phyloP scores from a whole-genome alignment of 345 rosid species.

The Dipteronia dyeriana region DNA sequence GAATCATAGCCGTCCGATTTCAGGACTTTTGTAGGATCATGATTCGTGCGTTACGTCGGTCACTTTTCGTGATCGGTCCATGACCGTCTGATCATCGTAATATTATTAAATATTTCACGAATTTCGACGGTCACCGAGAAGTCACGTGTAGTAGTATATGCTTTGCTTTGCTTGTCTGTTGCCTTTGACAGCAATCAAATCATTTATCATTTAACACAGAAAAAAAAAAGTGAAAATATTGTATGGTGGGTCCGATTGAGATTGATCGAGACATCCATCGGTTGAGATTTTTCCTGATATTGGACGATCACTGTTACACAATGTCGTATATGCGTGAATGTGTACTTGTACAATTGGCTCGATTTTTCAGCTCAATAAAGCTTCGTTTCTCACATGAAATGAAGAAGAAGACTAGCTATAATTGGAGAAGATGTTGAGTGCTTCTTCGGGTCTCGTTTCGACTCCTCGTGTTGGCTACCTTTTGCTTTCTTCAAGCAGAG shows the following conservation, averaged over 20 bases:
- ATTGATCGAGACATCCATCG: slow-evolving; percentile 16
- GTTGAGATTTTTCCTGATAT: slow-evolving; percentile 18
- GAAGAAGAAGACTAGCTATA: slow-evolving; percentile 23
- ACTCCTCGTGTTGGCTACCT: slow-evolving; percentile 14
- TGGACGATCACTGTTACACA: background rate
- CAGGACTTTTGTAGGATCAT: background rate
- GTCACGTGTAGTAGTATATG: slow-evolving; percentile 28
- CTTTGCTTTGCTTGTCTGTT: slow-evolving; percentile 31
- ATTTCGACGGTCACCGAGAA: slow-evolving; percentile 1
- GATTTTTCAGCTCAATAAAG: background rate
- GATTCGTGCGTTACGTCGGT: background rate
- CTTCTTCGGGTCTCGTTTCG: slow-evolving; percentile 20
- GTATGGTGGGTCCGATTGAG: slow-evolving; percentile 22
- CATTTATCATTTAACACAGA: background rate
- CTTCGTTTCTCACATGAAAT: slow-evolving; percentile 17
- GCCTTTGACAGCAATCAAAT: slow-evolving; percentile 23
- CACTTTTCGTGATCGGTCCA: background rate
- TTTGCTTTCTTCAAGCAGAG: slow-evolving; percentile 26
- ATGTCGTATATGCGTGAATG: background rate
- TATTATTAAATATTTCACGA: background rate
- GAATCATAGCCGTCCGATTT: background rate
- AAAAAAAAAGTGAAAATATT: background rate
- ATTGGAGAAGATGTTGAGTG: slow-evolving; percentile 31
- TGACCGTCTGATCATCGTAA: background rate
- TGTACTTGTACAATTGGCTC: background rate